Conservation (phyloP, 2,329 filamentous ascomycete species). For the Stemphylium vesicarium region DNA sequence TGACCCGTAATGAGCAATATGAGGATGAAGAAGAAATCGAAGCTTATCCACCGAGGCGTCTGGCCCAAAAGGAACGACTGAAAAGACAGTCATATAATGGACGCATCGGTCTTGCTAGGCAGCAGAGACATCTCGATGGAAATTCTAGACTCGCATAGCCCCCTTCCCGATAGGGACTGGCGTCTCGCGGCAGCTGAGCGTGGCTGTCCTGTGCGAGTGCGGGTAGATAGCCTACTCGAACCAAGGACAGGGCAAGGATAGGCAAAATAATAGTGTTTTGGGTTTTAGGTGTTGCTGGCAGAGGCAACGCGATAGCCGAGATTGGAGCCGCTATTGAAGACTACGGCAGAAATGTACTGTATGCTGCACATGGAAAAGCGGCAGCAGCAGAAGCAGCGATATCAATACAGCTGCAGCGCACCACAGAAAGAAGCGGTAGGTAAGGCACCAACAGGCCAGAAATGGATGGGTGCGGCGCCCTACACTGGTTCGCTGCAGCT, state of each 20-base stretch:
- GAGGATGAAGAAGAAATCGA: not conserved
- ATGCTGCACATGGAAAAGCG: too few species aligned
- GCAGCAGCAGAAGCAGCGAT: too few species aligned
- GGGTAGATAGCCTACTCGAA: not conserved
- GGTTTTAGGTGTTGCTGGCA: not conserved
- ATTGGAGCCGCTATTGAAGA: not conserved
- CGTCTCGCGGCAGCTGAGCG: slow-evolving; percentile 7
- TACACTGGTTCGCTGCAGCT: slow-evolving; percentile 3
- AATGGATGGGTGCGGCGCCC: slow-evolving; percentile 5
- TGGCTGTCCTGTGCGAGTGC: slow-evolving; percentile 3
- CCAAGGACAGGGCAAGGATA: too few species aligned
- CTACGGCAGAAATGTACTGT: too few species aligned
- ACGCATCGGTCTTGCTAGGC: not conserved
- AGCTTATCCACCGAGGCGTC: not conserved
- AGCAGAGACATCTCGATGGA: not conserved
- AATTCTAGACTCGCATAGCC: slow-evolving; percentile 9
- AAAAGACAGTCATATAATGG: not conserved
- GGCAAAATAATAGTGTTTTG: not conserved
- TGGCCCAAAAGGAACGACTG: not conserved
- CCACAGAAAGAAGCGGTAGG: not conserved
- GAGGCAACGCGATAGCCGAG: not conserved
- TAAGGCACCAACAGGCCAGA: not conserved
- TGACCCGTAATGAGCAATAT: not conserved
- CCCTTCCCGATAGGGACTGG: not conserved
- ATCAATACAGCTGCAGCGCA: not conserved